A percentile compares a stretch with the other conserved stretches of the same genome.
These are phyloP conservation scores for Pichia terricola DNA, from an alignment of 1,139 yeast species.

Conservation along the genomic window DNA sequence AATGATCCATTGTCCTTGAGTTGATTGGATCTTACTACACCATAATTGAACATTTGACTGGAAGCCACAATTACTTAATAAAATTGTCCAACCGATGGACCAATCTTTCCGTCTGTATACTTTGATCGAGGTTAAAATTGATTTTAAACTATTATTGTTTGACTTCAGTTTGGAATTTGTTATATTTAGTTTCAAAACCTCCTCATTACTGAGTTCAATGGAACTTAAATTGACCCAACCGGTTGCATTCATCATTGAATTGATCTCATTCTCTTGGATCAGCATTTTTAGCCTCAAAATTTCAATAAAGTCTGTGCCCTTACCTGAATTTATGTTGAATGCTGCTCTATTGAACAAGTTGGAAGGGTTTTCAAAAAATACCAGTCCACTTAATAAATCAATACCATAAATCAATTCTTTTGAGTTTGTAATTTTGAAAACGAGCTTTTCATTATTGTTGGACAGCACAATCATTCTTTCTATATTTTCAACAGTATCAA, in stretches of 20 bases:
- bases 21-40: conserved; percentile 53
- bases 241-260: conserved; percentile 47
- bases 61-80: conserved; percentile 36
- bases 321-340: conserved; percentile 31
- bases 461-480: conserved; percentile 23
- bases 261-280: conserved; percentile 42
- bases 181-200: conserved; percentile 19
- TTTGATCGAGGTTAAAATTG: conserved; percentile 27
- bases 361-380: conserved; percentile 39
- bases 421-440: conserved; percentile 27
- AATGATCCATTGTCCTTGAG: conserved; percentile 55
- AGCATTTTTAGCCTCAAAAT: conserved; percentile 42
- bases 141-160: conserved; percentile 13
- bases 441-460: conserved; percentile 15
- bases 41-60: conserved; percentile 45
- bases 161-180: conserved; percentile 17
- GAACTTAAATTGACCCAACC: conserved; percentile 60
- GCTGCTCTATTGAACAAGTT: conserved; percentile 30
- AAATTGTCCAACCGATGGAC: conserved; percentile 67
- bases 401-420: conserved; percentile 31
- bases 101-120: conserved; percentile 56
- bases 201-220: conserved; percentile 29
- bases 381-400: conserved; percentile 35
- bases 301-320: conserved; percentile 27
- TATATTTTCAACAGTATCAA: conserved; percentile 19